Conservation (phyloP, 1,139 yeast species). For the Suhomyces atakaporum region DNA sequence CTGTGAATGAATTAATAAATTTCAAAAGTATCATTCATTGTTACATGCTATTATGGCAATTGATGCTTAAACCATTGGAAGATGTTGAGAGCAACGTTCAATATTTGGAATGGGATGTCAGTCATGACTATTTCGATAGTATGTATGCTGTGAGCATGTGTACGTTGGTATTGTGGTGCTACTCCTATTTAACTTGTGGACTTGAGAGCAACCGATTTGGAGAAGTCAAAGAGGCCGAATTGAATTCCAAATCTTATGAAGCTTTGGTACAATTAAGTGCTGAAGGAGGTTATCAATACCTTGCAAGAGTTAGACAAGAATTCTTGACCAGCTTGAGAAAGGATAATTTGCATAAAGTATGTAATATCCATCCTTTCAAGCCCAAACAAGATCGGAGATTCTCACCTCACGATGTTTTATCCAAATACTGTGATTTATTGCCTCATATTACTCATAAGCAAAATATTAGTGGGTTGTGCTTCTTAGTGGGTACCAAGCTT, state of each 20-base stretch:
- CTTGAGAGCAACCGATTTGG: slow-evolving; percentile 35
- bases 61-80: slow-evolving; percentile 50
- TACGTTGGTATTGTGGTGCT: slow-evolving; percentile 52
- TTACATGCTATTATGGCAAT: slow-evolving; percentile 61
- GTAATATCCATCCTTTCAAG: slow-evolving; percentile 32
- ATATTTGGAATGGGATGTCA: slow-evolving; percentile 33
- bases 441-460: slow-evolving; percentile 44
- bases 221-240: slow-evolving; percentile 16
- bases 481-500: slow-evolving; percentile 35
- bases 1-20: slow-evolving; percentile 34
- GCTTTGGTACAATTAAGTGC: slow-evolving; percentile 27
- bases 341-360: slow-evolving; percentile 27
- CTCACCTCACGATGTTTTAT: slow-evolving; percentile 36
- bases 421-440: slow-evolving; percentile 45
- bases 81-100: slow-evolving; percentile 18
- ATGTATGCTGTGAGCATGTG: slow-evolving; percentile 50
- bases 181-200: slow-evolving; percentile 43
- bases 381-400: slow-evolving; percentile 21
- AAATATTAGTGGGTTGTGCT: slow-evolving; percentile 54
- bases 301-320: slow-evolving; percentile 38
- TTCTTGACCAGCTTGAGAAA: slow-evolving; percentile 22
- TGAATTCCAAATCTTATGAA: slow-evolving; percentile 20
- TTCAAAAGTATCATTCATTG: slow-evolving; percentile 59
- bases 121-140: slow-evolving; percentile 35
- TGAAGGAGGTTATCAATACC: slow-evolving; percentile 32